Evolutionary conservation across 1,284 basidiomycete genomes (phyloP), one percentile per base, ranked within the genome.

Genomic region (Gomphus bonarii): DNA sequence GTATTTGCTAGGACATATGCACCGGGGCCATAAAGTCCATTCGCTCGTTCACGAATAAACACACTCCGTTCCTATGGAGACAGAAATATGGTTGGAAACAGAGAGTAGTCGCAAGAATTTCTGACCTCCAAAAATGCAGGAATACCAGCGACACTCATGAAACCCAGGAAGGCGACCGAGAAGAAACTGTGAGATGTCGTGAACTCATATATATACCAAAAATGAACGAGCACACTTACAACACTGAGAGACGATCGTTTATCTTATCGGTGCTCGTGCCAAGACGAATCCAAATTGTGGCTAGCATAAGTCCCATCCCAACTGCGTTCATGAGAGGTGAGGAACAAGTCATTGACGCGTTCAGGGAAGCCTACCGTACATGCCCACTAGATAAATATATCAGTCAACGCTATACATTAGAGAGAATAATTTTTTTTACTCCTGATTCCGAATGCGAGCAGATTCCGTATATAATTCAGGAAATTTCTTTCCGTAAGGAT

Each of bases 391-490:
- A 40, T 16, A 18, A 8, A 7, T n/a, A 5, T n/a, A 18, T 40
- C 16, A 16, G 14, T 40, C 3, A 54, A 43, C 1, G 25, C 3
- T n/a, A n/a, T 3, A 16, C n/a, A 18, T 8, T n/a, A 14, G 38
- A 14, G 16, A 40, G 14, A 54, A 22, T 16, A 40, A 25, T 40
- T 14, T 38, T 16, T 25, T 33, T 35, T 18, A 35, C 36, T 40
- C n/a, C 30, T 70, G 3, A 84, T 74, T n/a, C 81, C 80, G 64
- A 82, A 85, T 1, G 80, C 81, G 35, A 85, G 69, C 1, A 83
- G 62, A 64, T 84, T 82, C 28, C 76, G 64, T 30, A 51, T 58
- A 51, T 66, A 67, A 50, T 67, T 67, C 31, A 58, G 61, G 61
- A 63, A 71, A 36, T 63, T 65, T 11, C 67, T 58, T 49, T 63